Percentiles rank a stretch among this genome's conserved stretches.
Evolutionary conservation across 345 rosid genomes (phyloP).

Genomic region (Lepidium sativum): DNA sequence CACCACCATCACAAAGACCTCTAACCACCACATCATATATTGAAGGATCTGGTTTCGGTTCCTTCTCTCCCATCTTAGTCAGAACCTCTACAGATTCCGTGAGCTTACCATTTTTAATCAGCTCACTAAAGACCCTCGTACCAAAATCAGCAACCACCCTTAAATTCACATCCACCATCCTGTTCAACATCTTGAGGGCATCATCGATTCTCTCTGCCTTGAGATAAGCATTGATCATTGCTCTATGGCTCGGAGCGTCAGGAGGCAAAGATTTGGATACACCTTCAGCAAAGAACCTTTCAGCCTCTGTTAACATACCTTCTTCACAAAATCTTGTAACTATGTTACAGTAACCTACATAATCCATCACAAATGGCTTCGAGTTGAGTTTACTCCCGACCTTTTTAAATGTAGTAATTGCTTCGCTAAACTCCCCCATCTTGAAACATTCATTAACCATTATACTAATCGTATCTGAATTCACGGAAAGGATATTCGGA

Average conservation of each 20-base stretch:
- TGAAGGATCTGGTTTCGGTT: conserved; percentile 83
- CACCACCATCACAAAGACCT: conserved; percentile 65
- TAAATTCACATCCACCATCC: conserved; percentile 69
- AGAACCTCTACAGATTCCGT: conserved; percentile 55
- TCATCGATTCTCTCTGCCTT: conserved; percentile 62
- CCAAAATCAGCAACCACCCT: conserved; percentile 91
- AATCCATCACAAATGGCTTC: conserved; percentile 77
- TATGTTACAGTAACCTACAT: conserved; percentile 69
- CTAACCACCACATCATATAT: conserved; percentile 77
- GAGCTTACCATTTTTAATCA: conserved; percentile 67
- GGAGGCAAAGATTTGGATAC: conserved; percentile 56
- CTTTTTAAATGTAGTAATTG: conserved; percentile 53
- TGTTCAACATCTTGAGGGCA: conserved; percentile 49
- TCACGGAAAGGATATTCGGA: conserved; percentile 67
- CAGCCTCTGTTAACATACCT: conserved; percentile 75
- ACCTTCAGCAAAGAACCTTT: conserved; percentile 46
- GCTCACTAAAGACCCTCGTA: conserved; percentile 52
- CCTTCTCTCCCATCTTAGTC: conserved; percentile 83
- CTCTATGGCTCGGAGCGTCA: conserved; percentile 64
- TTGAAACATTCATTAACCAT: conserved; percentile 95
- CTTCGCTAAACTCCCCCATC: conserved; percentile 57
- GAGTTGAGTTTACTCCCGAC: conserved; percentile 63
- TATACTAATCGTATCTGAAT: conserved; percentile 71
- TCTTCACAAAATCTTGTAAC: conserved; percentile 65
- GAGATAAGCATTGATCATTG: conserved; percentile 68